Base-by-base conservation (phyloP, 805 yeast genomes). In the Sugiyamaella valdiviana region DNA sequence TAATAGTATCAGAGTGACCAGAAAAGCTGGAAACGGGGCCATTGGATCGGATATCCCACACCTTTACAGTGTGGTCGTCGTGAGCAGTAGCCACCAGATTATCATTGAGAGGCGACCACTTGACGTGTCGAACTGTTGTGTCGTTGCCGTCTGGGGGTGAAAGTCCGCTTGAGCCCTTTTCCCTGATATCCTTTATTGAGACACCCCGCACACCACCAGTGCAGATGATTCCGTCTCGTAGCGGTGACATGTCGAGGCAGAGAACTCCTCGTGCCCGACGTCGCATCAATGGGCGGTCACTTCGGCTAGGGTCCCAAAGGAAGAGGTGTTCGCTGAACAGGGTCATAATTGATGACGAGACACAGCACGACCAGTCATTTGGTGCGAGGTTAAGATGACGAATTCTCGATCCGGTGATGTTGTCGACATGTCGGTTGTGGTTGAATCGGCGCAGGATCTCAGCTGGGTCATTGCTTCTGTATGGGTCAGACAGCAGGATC, bases 391-490 rank as follows among this genome's bases (percentile, higher is more conserved):
- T 67, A 14, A 77, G 50, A 44, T 67, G 60, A 36, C 63, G 58
- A 38, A 74, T 64, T 1, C 69, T 52, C 53, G 63, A 45, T 15
- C 62, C 52, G 10, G 44, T 48, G 16, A 55, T 39, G 5, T 49
- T 24, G 7, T 42, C 40, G 7, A 85, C 63, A 60, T 82, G 89
- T 56, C 81, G 82, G 44, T 75, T 69, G 67, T 89, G 96, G 64
- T 86, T 86, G 69, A 82, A 89, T 36, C 95, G 70, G 61, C 80
- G 84, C 52, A 83, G 68, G 17, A 89, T 83, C 62, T 81, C 87
- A 0, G 96, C 96, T 1, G 68, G 67, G 48, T 75, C 70, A 20
- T 73, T 73, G 4, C 67, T 69, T 6, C 69, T 60, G 21, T 67
- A 62, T 0, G 77, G 66, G 42, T 73, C 76, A 1, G 95, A 93